phyloP scores from a whole-genome alignment of 805 yeast species.

The Starmerella vitae region DNA sequence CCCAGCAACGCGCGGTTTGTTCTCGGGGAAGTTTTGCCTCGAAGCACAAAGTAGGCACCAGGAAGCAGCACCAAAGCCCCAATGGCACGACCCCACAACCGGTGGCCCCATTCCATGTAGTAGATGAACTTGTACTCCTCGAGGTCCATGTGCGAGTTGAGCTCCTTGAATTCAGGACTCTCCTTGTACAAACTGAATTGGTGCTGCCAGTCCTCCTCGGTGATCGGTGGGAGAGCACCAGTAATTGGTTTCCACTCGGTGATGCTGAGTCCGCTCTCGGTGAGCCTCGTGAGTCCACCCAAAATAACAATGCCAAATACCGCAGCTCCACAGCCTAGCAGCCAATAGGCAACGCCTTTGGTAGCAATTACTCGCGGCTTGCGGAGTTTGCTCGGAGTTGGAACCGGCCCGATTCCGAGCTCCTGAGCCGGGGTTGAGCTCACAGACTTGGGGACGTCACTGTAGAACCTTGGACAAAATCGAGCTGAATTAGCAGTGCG shows the following conservation, averaged over 20 bases:
- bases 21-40: constrained; percentile 50
- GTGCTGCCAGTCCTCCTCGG: constrained; percentile 65
- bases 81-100: constrained; percentile 82
- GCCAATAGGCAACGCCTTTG: constrained; percentile 68
- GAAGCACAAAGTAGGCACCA: constrained; percentile 62
- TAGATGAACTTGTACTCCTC: constrained; percentile 92
- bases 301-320: constrained; percentile 93
- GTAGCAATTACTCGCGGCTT: constrained; percentile 32
- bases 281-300: constrained; percentile 89
- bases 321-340: constrained; percentile 70
- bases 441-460: not conserved
- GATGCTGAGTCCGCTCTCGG: constrained; percentile 90
- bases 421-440: constrained; percentile 4
- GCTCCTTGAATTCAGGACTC: constrained; percentile 81
- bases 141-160: constrained; percentile 76
- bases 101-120: constrained; percentile 95
- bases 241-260: constrained; percentile 99
- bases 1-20: constrained; percentile 58
- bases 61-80: constrained; percentile 77
- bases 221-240: constrained; percentile 82
- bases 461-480: too few species aligned
- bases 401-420: constrained; percentile 17
- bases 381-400: constrained; percentile 9
- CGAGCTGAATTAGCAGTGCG: too few species aligned
- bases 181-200: constrained; percentile 71